Base-by-base conservation (phyloP, 2,329 filamentous ascomycete species). In the Fusarium sp. region DNA sequence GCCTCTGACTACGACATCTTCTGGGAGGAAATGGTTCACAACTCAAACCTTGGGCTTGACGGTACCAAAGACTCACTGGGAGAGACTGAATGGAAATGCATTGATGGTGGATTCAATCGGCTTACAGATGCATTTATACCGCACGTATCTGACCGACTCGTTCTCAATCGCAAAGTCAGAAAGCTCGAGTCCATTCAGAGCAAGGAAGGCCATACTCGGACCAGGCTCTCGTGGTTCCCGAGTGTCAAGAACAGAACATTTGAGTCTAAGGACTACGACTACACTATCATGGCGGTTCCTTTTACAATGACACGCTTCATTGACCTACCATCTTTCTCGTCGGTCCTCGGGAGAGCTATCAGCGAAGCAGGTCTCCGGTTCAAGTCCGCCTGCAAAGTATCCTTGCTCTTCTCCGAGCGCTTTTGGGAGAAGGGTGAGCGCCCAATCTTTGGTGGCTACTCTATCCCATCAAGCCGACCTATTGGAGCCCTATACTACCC, bases 401-500 rank as follows among this genome's bases (percentile, higher is more conserved):
- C 63, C 5, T 49, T 68, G 5, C 53, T 58, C 11, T 93, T 91
- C 80, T 82, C 85, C 59, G 88, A 90, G 0, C 88, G 91, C 3
- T 88, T 87, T 80, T 88, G 85, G 85, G 85, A 87, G 72, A 81
- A 84, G 59, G 79, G 78, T 49, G 75, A 79, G 31, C 81, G 81
- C 47, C 84, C 84, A 7, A 92, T 93, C 75, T 82, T 87, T 62
- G 91, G 91, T 14, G 88, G 89, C 8, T 92, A 90, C 73, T 86
- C 85, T 45, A 83, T 47, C 1, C 83, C 5, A 67, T 85, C 83
- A 2, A 86, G 91, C 67, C 89, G 91, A 56, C 83, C 88, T 0
- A 84, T 92, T 56, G 87, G 88, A 24, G 83, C 78, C 45, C 83
- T 91, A 64, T 92, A 89, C 82, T 92, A 92, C 76, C 90, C 90